Base-by-base conservation (phyloP, 208 protist species). In the Acanthamoeba rhysodes region DNA sequence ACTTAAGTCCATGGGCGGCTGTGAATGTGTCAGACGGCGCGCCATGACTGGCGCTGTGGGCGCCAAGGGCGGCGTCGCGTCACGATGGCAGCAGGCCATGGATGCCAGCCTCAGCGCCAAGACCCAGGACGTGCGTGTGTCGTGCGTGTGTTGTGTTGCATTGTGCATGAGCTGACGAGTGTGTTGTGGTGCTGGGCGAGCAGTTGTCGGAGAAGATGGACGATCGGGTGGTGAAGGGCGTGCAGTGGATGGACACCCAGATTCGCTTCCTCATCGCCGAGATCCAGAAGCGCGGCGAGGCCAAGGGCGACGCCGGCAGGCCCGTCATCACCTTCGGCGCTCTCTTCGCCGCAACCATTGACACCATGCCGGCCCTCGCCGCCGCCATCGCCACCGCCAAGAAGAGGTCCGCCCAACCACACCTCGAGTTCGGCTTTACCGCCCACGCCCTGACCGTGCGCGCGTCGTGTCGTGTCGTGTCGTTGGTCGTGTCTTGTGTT, bases 231-330 rank as follows among this genome's bases (percentile, higher is more conserved):
- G 72, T 85, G 18, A 85, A 80, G 50, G 91, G 91, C 18, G 91
- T 94, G 4, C 45, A 94, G 53, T 94, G 66, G 68, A 94, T 94
- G 91, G 91, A 94, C 91, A 64, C 68, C 29, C 91, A 94, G 72
- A 94, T 94, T 20, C 91, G 91, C 0, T 12, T n/a, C 27, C 74
- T 94, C 29, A 94, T 94, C 55, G 57, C 68, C 34, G 66, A 94
- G 53, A 84, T 94, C 29, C 64, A 94, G 50, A 94, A 84, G 53
- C 91, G 18, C 12, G 91, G 91, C 18, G 29, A 72, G 34, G 3
- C 70, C n/a, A 70, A 93, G 32, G 62, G 32, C n/a, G 87, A 14
- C 2, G 7, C 34, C 14, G 22, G 59, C 22, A 93, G 66, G 62
- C 64, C 45, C 7, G 57, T 22, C 20, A 37, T 93, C 24, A 93